Evolutionary conservation across 345 rosid species (phyloP).

Genomic region (Melastoma malabathricum): DNA sequence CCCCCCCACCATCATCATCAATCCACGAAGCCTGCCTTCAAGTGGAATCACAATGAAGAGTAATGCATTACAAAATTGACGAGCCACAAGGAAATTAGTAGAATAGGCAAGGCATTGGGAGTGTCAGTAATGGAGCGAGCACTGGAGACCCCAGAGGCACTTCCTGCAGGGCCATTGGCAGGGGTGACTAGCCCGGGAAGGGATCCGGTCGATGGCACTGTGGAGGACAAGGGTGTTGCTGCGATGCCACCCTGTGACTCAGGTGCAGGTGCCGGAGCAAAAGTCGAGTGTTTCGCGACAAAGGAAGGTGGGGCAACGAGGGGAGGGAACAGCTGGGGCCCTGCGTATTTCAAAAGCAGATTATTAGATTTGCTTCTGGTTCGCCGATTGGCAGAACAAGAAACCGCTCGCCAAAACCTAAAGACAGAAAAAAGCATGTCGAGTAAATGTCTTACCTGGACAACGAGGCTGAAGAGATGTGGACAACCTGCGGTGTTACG

Average conservation of each 20-base stretch:
- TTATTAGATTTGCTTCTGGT: neutral
- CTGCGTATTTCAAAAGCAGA: constrained; percentile 30
- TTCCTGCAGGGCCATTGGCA: constrained; percentile 44
- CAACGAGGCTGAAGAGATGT: constrained; percentile 79
- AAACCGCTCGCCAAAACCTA: neutral
- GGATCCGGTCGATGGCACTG: constrained; percentile 41
- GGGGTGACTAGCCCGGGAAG: constrained; percentile 38
- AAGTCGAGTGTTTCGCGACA: constrained; percentile 31
- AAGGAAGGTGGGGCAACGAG: constrained; percentile 69
- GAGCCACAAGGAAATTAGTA: constrained; percentile 11
- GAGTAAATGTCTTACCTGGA: constrained; percentile 41
- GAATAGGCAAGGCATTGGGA: constrained; percentile 9
- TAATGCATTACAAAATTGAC: constrained; percentile 19
- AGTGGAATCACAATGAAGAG: constrained; percentile 15
- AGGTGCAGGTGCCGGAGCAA: constrained; percentile 62
- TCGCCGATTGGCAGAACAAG: neutral
- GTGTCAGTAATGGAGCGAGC: constrained; percentile 27
- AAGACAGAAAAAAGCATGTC: neutral
- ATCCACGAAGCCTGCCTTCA: neutral
- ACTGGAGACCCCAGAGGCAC: constrained; percentile 32
- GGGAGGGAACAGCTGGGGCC: constrained; percentile 49
- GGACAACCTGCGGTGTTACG: constrained; percentile 43
- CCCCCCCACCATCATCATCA: too few species aligned
- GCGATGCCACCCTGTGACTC: constrained; percentile 21
- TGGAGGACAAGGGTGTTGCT: constrained; percentile 28